phyloP scores from a whole-genome alignment of 371 early-diverging fungal species.

The Saksenaea oblongispora region DNA sequence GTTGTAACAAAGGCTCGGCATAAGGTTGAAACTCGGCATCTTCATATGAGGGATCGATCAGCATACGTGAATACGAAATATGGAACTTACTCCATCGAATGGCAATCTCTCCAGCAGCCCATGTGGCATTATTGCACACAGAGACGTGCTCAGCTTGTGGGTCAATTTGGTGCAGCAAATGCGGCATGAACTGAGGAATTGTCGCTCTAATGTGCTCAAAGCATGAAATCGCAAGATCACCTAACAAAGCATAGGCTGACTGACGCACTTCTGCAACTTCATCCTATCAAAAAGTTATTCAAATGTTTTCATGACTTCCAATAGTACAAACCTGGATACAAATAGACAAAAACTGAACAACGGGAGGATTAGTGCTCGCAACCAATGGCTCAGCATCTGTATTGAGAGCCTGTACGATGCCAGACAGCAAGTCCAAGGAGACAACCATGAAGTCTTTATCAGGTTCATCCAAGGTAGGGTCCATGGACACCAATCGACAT shows the following conservation, averaged over 20 bases:
- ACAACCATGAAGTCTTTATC: slow-evolving; percentile 89
- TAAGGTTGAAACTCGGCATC: slow-evolving; percentile 59
- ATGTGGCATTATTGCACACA: slow-evolving; percentile 91
- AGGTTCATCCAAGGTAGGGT: slow-evolving; percentile 60
- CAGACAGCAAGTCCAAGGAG: slow-evolving; percentile 83
- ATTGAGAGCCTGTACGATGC: slow-evolving; percentile 84
- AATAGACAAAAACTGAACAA: slow-evolving; percentile 64
- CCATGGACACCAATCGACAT: slow-evolving; percentile 53
- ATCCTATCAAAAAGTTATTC: slow-evolving; percentile 51
- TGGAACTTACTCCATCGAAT: slow-evolving; percentile 59
- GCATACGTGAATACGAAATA: not conserved
- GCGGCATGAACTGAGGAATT: slow-evolving; percentile 74
- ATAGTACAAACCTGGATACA: slow-evolving; percentile 3
- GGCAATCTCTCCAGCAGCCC: slow-evolving; percentile 95
- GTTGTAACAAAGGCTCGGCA: slow-evolving; percentile 67
- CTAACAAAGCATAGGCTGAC: slow-evolving; percentile 92
- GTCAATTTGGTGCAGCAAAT: slow-evolving; percentile 73
- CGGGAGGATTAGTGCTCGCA: slow-evolving; percentile 53
- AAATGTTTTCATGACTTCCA: not conserved
- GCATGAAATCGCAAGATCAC: slow-evolving; percentile 86
- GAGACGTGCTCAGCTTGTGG: slow-evolving; percentile 64
- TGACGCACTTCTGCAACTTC: slow-evolving; percentile 83
- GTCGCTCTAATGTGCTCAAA: slow-evolving; percentile 76
- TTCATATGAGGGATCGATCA: not conserved
- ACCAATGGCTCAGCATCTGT: slow-evolving; percentile 60